Conservation (phyloP, 768 basidiomycete species). For the Rhodosporidiobolus sp. region DNA sequence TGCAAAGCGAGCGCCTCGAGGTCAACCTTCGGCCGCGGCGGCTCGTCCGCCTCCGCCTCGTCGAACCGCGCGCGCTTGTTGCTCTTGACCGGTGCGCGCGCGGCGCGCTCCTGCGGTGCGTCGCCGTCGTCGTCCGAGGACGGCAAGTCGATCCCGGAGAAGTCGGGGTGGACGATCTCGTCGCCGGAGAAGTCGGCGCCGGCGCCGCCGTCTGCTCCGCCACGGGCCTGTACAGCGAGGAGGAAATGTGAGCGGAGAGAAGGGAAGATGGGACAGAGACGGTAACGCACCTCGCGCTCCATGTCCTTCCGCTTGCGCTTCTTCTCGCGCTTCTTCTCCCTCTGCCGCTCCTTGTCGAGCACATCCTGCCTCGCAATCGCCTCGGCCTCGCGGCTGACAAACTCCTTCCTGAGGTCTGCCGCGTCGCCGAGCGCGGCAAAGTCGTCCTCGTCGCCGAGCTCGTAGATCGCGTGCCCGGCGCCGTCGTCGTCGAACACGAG, state of each 20-base stretch:
- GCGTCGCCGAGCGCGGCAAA: conserved; percentile 61
- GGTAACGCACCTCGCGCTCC: conserved; percentile 56
- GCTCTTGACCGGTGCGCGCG: conserved; percentile 3
- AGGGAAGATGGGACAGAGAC: conserved; percentile 44
- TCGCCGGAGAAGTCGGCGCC: conserved; percentile 46
- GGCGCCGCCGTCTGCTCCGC: conserved; percentile 41
- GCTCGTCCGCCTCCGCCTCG: conserved; percentile 5
- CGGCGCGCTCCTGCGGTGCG: not conserved
- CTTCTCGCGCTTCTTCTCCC: conserved; percentile 83
- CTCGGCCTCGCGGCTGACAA: conserved; percentile 68
- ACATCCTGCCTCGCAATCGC: conserved; percentile 70
- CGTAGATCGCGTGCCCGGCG: conserved; percentile 72
- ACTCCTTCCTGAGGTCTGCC: conserved; percentile 64
- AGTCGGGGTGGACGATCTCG: conserved; percentile 35
- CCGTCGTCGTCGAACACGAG: conserved; percentile 86
- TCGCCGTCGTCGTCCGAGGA: conserved; percentile 52
- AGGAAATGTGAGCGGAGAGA: not conserved
- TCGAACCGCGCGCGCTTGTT: not conserved
- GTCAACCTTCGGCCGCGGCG: conserved; percentile 33
- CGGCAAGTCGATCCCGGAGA: conserved; percentile 44
- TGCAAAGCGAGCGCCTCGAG: conserved; percentile 41
- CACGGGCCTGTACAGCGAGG: conserved; percentile 20
- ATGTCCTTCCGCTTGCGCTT: conserved; percentile 82
- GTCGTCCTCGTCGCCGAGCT: conserved; percentile 71
- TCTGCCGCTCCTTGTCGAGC: conserved; percentile 74